Evolutionary conservation across 352 stramenopile genomes (phyloP), one percentile per base, ranked within the genome.

Genomic region (Globisporangium heterothallicum): DNA sequence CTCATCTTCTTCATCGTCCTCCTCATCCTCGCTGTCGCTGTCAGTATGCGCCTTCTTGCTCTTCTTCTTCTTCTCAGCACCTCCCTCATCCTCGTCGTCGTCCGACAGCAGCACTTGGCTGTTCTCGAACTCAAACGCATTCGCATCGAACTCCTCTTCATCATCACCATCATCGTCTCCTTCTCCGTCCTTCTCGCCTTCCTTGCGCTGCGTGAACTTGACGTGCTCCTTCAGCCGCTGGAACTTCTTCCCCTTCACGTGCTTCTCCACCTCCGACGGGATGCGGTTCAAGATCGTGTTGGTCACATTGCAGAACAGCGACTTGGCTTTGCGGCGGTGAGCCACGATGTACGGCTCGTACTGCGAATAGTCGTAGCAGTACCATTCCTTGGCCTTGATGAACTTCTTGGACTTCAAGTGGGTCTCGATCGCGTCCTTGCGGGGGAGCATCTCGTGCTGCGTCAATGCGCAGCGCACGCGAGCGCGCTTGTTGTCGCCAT

Each of bases 341-440:
- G 75, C 45, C 21, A 95, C 83, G 51, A 97, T 94, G 58, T 93
- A 91, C 52, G 88, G 88, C 64, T 92, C 84, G 72, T 96, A 97
- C 75, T 95, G 68, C 45, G 78, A 84, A 73, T 92, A 96, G 66
- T 96, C 86, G 64, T 87, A 72, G 63, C 71, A 92, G 63, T 96
- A 96, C 85, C 83, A 91, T 66, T 91, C 78, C 42, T 80, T 79
- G 6, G 80, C 75, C 56, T 95, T 92, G 25, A 69, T 19, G 54
- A 90, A 89, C 53, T 86, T 88, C 64, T 93, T 95, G 36, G 74
- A 86, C 47, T 73, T 62, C 22, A 92, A 47, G 56, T 93, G 71
- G 56, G 69, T 51, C 54, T 79, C 63, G 40, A 94, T 85, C 14
- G 71, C 58, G 34, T 88, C 72, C 10, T 65, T 67, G 30, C 66